Conservation (phyloP, 257 asterid genomes). For the Fraxinus excelsior region DNA sequence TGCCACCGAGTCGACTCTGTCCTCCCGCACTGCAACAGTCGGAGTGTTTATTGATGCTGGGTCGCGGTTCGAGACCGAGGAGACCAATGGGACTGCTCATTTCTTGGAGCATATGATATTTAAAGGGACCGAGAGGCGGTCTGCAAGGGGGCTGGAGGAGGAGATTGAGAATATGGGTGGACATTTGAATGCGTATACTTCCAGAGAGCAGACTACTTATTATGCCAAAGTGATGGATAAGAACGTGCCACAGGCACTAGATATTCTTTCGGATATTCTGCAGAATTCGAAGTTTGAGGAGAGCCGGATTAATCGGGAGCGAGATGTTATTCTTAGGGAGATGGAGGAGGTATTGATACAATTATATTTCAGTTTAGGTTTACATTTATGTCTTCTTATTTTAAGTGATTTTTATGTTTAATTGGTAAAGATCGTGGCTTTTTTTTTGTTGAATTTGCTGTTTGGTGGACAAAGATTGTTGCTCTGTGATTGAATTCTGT, state of each 20-base stretch:
- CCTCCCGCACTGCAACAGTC: constrained; percentile 72
- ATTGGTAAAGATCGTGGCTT: constrained; percentile 12
- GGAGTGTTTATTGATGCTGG: constrained; percentile 98
- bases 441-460: constrained; percentile 16
- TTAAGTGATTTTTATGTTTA: neutral
- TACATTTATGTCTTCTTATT: neutral
- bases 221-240: constrained; percentile 76
- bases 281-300: constrained; percentile 81
- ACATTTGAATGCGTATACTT: constrained; percentile 91
- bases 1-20: constrained; percentile 81
- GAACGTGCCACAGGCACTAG: constrained; percentile 66
- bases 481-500: neutral
- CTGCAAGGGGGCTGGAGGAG: constrained; percentile 75
- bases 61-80: constrained; percentile 83
- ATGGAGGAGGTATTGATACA: constrained; percentile 83
- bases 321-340: constrained; percentile 90
- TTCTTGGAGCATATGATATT: constrained; percentile 96
- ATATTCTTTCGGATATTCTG: constrained; percentile 79
- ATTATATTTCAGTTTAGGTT: neutral
- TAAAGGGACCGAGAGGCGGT: constrained; percentile 84
- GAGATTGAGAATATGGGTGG: constrained; percentile 98
- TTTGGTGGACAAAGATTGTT: constrained; percentile 3
- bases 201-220: constrained; percentile 91
- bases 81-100: constrained; percentile 86
- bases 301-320: constrained; percentile 66